Evolutionary conservation across 2,329 filamentous ascomycete species (phyloP).

Genomic region (Pseudogymnoascus sp.): DNA sequence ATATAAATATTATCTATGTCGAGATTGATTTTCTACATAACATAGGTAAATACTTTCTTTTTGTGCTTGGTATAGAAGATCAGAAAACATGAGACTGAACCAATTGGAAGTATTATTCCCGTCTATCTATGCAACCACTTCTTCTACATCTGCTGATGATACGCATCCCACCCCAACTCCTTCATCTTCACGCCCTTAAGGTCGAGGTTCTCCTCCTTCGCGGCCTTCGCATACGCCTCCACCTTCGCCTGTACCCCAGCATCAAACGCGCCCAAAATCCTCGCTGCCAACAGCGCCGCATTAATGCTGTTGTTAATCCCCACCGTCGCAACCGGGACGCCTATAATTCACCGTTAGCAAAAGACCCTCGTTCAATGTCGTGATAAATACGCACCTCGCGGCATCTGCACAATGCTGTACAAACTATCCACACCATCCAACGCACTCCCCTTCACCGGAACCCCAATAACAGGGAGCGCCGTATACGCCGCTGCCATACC

Average conservation of each 20-base stretch:
- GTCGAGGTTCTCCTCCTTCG: slow-evolving; percentile 54
- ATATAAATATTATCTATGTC: too few relatives aligned
- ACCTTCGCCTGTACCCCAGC: slow-evolving; percentile 49
- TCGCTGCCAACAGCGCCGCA: slow-evolving; percentile 62
- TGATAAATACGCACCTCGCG: slow-evolving; percentile 38
- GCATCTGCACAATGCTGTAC: slow-evolving; percentile 72
- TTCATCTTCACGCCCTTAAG: slow-evolving; percentile 52
- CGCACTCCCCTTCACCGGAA: slow-evolving; percentile 66
- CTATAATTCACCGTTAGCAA: slow-evolving; percentile 38
- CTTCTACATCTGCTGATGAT: slow-evolving; percentile 26
- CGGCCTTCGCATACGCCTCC: slow-evolving; percentile 50
- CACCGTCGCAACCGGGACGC: slow-evolving; percentile 66
- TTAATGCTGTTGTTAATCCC: slow-evolving; percentile 77
- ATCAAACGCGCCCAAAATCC: slow-evolving; percentile 56
- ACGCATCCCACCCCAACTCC: slow-evolving; percentile 48
- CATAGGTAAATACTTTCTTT: too few relatives aligned
- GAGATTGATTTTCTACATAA: too few relatives aligned
- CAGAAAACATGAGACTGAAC: background rate
- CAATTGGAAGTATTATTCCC: background rate
- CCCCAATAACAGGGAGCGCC: slow-evolving; percentile 66
- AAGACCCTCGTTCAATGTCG: slow-evolving; percentile 35
- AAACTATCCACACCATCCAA: slow-evolving; percentile 66
- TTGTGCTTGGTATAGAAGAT: background rate
- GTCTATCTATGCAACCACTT: background rate
- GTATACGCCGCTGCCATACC: slow-evolving; percentile 70